Evolutionary conservation across 192 early-diverging fungal species (phyloP), one percentile per base, ranked within the genome.

Genomic region (Rhizoclosmatium globosum): DNA sequence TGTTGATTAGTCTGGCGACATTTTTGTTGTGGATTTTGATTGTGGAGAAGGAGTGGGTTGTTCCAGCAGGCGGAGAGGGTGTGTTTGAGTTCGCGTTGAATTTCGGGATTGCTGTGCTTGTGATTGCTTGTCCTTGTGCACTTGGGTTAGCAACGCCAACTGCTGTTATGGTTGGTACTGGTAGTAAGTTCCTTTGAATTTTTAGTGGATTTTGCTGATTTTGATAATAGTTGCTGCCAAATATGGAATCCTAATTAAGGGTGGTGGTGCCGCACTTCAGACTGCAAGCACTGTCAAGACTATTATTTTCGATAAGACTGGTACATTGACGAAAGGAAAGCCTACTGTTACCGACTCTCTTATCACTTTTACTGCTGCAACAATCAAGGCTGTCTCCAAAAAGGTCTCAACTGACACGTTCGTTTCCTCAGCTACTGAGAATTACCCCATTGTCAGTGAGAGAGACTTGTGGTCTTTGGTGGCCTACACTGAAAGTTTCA

Each of bases 111-210:
- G 94, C 95, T 3, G 97, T 98, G 3, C 92, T 98, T 31, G 97
- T 99, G 11, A 96, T 99, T 13, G 96, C 97, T 13, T 99, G 97
- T 70, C 97, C 97, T 39, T 99, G 97, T 84, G 94, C 97, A 4
- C 85, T 99, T 60, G 98, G 98, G 44, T 87, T 99, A 31, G 94
- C 96, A 42, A 97, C 96, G 3, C 98, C 98, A 7, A 99, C 98
- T 0, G 98, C 98, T 0, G 96, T 99, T 6, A 99, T 99, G 98
- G 98, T 98, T 7, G 98, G 97, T 39, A 99, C 98, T 0, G 98
- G 98, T 21, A 74, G 82, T 83, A 48, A 50, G 60, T 57, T 77
- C 31, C n/a, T 77, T 23, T 19, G 31, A 31, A 31, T 31, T 31
- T 31, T 31, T 31, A 31, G 31, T 4, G 58, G 60, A 9, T 71